Conservation (phyloP, 208 protist species). For the Angomonas deanei region DNA sequence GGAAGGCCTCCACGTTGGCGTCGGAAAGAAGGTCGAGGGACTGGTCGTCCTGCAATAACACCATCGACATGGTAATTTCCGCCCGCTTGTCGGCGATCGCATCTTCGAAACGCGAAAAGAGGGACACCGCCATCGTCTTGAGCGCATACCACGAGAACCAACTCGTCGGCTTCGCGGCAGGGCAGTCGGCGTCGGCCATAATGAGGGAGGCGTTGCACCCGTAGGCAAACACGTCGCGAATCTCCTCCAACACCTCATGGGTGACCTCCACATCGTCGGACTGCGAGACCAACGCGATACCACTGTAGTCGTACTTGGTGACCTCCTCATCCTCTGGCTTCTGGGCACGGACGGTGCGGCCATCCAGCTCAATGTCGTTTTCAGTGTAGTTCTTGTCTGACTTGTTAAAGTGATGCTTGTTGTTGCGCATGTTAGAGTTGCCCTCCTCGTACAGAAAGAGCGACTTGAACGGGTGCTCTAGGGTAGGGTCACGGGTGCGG, state of each 20-base stretch:
- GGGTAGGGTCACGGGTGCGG: constrained; percentile 31
- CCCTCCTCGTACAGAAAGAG: constrained; percentile 27
- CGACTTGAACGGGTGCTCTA: constrained; percentile 42
- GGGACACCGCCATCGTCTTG: constrained; percentile 41
- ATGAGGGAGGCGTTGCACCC: constrained; percentile 64
- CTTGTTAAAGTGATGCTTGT: neutral
- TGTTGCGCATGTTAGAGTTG: neutral
- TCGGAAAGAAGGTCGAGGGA: constrained; percentile 57
- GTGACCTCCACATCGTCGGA: constrained; percentile 28
- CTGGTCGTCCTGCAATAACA: constrained; percentile 61
- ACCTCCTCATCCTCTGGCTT: constrained; percentile 53
- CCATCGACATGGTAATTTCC: constrained; percentile 58
- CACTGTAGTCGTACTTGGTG: constrained; percentile 63
- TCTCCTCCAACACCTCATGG: constrained; percentile 47
- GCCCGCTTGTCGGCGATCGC: neutral
- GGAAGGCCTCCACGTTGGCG: constrained; percentile 9
- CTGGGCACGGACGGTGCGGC: constrained; percentile 34
- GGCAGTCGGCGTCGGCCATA: constrained; percentile 51
- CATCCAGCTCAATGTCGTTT: constrained; percentile 42
- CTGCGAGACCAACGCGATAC: constrained; percentile 34
- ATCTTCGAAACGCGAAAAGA: constrained; percentile 32
- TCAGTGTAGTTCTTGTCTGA: neutral
- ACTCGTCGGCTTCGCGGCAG: constrained; percentile 26
- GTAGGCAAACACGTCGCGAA: constrained; percentile 50
- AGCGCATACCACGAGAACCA: constrained; percentile 70